Base-by-base conservation (phyloP, 2,329 filamentous ascomycete genomes). In the Pestalotiopsis sp. region DNA sequence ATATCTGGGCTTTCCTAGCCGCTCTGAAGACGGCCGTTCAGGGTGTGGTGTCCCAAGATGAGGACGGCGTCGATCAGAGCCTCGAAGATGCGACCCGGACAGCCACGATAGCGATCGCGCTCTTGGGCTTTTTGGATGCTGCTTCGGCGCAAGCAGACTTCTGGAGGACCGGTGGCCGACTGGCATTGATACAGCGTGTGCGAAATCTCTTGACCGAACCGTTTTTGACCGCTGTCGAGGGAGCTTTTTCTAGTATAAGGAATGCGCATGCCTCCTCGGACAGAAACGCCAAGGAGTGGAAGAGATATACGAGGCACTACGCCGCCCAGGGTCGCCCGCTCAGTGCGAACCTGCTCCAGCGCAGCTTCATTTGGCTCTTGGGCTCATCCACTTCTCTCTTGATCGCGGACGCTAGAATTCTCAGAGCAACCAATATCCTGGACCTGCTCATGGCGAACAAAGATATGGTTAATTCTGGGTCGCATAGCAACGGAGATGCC, bases 121-220 rank as follows among this genome's bases (percentile, higher is more conserved):
- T 99, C n/a, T 81, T 97, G 26, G 97, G 96, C 0, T 98, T 99
- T 76, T 81, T 99, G 65, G 89, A 95, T 75, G 94, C 94, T 24
- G 91, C 92, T 3, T 90, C 94, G 3, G 88, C 89, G 5, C 89
- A 94, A 76, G 88, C 91, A 10, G 88, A 91, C 70, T 95, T 98
- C 73, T 99, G 94, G 94, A 89, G 83, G 68, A 84, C 91, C 1
- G 86, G 88, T 3, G 92, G 96, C 71, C 89, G 94, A 65, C 80
- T 97, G 35, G 85, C 86, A 3, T 80, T 98, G 60, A 87, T 98
- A 17, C 87, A 92, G 69, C 86, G 89, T 61, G 81, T 97, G 40
- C 90, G 90, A 65, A 84, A 86, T 39, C 86, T 97, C 20, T 83
- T 99, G 13, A 95, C 94, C 0, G 94, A 97, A 74, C 85, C 89